phyloP scores from a whole-genome alignment of 1,284 basidiomycete genomes.

The Trametes versicolor region DNA sequence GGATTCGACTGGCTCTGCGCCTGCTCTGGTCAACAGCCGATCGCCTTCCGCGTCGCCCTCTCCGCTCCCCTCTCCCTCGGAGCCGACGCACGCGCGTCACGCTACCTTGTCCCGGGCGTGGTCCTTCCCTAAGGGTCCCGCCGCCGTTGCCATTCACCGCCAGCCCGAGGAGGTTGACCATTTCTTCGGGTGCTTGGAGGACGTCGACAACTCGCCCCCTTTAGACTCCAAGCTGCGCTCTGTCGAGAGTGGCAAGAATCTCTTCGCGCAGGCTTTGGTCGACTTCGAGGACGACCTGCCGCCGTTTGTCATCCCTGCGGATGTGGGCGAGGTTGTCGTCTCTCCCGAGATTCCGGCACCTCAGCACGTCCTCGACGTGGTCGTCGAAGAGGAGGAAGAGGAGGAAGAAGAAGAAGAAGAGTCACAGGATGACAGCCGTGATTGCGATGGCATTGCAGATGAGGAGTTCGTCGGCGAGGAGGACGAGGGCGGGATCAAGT shows the following conservation, averaged over 20 bases:
- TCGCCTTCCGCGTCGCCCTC: slow-evolving; percentile 43
- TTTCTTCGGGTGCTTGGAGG: slow-evolving; percentile 81
- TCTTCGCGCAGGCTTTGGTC: slow-evolving; percentile 63
- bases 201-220: slow-evolving; percentile 61
- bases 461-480: slow-evolving; percentile 57
- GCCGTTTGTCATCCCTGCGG: slow-evolving; percentile 60
- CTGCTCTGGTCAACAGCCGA: slow-evolving; percentile 37
- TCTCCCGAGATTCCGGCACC: slow-evolving; percentile 52
- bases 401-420: slow-evolving; percentile 51
- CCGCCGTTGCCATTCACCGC: slow-evolving; percentile 36
- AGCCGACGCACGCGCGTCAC: slow-evolving; percentile 45
- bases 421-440: slow-evolving; percentile 37
- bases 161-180: slow-evolving; percentile 62
- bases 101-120: slow-evolving; percentile 71
- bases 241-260: slow-evolving; percentile 63
- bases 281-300: slow-evolving; percentile 54
- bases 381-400: slow-evolving; percentile 57
- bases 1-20: slow-evolving; percentile 30
- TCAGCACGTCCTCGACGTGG: slow-evolving; percentile 46
- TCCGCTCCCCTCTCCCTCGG: slow-evolving; percentile 44
- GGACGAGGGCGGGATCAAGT: slow-evolving; percentile 71
- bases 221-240: slow-evolving; percentile 40
- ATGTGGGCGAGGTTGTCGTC: slow-evolving; percentile 60
- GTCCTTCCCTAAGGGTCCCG: slow-evolving; percentile 67
- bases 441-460: slow-evolving; percentile 46